Evolutionary conservation across 1,284 basidiomycete species (phyloP), one percentile per base, ranked within the genome.

Genomic region (Boletus subluridellus): DNA sequence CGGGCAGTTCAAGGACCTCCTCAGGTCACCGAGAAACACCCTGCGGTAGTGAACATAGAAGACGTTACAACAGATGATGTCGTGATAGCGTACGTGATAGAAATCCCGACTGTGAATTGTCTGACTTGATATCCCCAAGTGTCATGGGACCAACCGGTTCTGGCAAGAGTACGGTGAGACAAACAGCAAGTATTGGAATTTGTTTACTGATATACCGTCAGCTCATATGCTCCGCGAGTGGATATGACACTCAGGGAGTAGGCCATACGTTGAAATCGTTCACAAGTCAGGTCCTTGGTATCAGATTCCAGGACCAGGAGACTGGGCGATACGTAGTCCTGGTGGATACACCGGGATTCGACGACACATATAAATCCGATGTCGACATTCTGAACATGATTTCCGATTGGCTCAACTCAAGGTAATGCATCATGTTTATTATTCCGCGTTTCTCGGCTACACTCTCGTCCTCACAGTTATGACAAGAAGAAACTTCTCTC

Each of bases 401-500:
- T 17, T 65, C 66, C 4, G 55, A 65, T 0, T 75, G 65, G 60
- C 61, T 74, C 4, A 56, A 52, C n/a, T 57, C 50, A 7, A 65
- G 55, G 67, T 70, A 52, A 45, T 6, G 3, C 8, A 8, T 6
- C 1, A 12, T 34, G 2, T 37, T 34, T 37, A n/a, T 5, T 12
- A 8, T 6, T 3, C 35, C 3, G 30, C n/a, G 0, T 34, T 24
- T 34, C 24, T 60, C 24, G 59, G 15, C 8, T 24, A 28, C 32
- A 9, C 12, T 17, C 9, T 37, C 37, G 11, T n/a, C 41, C 15
- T 44, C 15, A 39, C 17, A 80, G 77, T 35, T 73, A 77, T 54
- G 60, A 71, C 37, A 62, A 68, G 21, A 66, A 68, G 49, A 58
- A 55, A 26, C 52, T 68, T 32, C 66, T 82, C 5, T 71, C 74